Base-by-base conservation (phyloP, 371 early-diverging fungal species). In the Mortierella sp. region DNA sequence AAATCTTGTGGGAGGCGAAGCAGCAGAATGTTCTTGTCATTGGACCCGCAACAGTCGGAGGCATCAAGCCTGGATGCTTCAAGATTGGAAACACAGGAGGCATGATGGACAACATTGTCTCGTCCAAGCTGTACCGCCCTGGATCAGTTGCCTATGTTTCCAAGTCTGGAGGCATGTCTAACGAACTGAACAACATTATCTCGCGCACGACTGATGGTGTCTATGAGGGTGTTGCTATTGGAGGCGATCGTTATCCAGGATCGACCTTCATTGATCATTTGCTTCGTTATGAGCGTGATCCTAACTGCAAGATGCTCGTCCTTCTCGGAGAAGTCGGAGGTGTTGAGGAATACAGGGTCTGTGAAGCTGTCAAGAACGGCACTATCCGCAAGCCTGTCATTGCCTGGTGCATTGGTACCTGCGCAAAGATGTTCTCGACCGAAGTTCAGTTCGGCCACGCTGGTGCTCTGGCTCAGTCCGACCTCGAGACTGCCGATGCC, bases 81-180 rank as follows among this genome's bases (percentile, higher is more conserved):
- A 98, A 98, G 93, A 97, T 98, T 72, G 98, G 98, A 74, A 97
- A 97, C 90, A 98, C 98, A 31, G 98, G 98, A 81, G 98, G 98
- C 78, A 98, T 98, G 98, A 98, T 98, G 96, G 98, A 98, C 83
- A 98, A 98, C 88, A 97, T 98, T 83, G 96, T 96, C 27, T 84
- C 95, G 16, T 95, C 95, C 82, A 95, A 95, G 84, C 88, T 98
- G 72, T 97, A 98, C 86, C 93, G 97, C 48, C 82, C 96, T 46
- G 98, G 98, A 28, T 96, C 96, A 1, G 96, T 98, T 27, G 97
- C 94, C 34, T 98, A 98, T 74, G 98, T 98, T 49, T 94, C 94
- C 82, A 98, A 98, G 89, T 94, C 94, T 34, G 98, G 98, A 82
- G 98, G 98, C 81, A 98, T 98, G 98, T 96, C 97, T 67, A 98